These are phyloP conservation scores for Aspergillus awamori DNA, from an alignment of 2,329 filamentous ascomycete species.

Conservation along the genomic window DNA sequence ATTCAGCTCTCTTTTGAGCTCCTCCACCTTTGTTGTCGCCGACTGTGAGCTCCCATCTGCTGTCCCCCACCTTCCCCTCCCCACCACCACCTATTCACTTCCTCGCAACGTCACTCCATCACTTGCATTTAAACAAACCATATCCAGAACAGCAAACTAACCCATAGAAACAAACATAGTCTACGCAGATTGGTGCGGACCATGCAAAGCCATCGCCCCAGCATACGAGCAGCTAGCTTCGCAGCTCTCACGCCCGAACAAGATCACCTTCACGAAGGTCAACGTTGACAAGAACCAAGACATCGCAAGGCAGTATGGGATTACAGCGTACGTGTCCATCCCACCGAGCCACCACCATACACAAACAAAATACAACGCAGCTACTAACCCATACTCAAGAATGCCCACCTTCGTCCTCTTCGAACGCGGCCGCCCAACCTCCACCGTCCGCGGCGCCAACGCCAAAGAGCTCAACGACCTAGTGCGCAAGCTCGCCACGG, in stretches of 20 bases:
- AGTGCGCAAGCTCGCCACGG: constrained; percentile 70
- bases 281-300: constrained; percentile 77
- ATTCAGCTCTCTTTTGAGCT: constrained; percentile 68
- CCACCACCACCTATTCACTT: constrained; percentile 12
- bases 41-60: constrained; percentile 69
- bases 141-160: constrained; percentile 2
- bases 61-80: constrained; percentile 17
- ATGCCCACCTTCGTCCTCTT: constrained; percentile 95
- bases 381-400: constrained; percentile 34
- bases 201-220: constrained; percentile 82
- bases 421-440: constrained; percentile 68
- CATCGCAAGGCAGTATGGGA: constrained; percentile 71
- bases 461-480: constrained; percentile 69
- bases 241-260: constrained; percentile 69
- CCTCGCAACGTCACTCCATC: constrained; percentile 25
- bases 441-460: constrained; percentile 75
- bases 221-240: constrained; percentile 76
- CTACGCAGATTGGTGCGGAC: constrained; percentile 83
- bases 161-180: constrained; percentile 56
- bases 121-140: constrained; percentile 13
- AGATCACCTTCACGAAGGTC: constrained; percentile 84
- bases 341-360: not conserved
- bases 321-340: constrained; percentile 62
- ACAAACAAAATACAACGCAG: not conserved
- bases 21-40: constrained; percentile 77